These are phyloP conservation scores for Phanerochaete sordida DNA, from an alignment of 768 basidiomycete species.

Conservation along the genomic window DNA sequence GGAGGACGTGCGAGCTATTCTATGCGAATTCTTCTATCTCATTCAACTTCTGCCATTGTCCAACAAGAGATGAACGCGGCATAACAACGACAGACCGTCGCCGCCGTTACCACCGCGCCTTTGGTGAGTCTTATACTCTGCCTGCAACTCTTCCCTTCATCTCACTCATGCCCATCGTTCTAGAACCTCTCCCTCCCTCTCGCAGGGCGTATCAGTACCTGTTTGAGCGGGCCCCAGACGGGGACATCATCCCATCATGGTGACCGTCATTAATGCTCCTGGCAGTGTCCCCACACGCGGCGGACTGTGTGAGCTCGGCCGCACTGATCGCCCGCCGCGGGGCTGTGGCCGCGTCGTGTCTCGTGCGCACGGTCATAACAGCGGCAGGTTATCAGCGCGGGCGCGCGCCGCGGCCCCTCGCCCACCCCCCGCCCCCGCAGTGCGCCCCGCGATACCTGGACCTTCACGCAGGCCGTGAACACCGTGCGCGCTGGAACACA, in stretches of 20 bases:
- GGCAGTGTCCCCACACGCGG: background rate
- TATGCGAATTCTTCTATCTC: no score
- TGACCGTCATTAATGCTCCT: conserved; percentile 3
- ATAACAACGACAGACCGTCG: background rate
- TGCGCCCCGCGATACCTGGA: background rate
- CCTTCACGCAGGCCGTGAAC: conserved; percentile 8
- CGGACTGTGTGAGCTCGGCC: background rate
- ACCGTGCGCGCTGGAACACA: background rate
- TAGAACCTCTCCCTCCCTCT: background rate
- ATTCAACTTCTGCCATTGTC: no score
- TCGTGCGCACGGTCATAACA: background rate
- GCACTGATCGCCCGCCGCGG: no score
- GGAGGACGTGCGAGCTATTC: no score
- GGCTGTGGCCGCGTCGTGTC: background rate
- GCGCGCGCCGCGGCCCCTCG: background rate
- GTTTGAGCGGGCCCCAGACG: background rate
- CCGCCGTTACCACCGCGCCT: background rate
- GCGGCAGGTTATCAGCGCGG: background rate
- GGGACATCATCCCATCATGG: conserved; percentile 2
- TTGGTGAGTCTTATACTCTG: background rate
- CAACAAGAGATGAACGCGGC: background rate
- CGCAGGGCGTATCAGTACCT: background rate
- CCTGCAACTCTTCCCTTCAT: no score
- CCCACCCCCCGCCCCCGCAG: background rate
- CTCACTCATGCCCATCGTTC: background rate